Evolutionary conservation across 2,329 filamentous ascomycete genomes (phyloP).

Genomic region (Canariomyces notabilis): DNA sequence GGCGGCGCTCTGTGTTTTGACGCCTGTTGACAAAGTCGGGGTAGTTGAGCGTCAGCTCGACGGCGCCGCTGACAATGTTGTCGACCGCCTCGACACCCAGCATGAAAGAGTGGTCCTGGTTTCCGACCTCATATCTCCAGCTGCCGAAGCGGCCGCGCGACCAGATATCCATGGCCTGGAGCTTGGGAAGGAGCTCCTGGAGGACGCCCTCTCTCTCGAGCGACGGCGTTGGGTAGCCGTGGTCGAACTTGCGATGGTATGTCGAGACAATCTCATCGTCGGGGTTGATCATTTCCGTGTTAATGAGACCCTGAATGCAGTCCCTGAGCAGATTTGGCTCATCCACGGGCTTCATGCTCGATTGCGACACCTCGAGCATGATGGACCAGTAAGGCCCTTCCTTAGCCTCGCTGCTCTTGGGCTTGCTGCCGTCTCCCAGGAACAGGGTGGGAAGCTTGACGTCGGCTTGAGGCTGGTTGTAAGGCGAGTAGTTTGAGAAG

Average conservation of each 20-base stretch:
- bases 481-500: constrained; percentile 99
- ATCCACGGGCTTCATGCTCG: constrained; percentile 89
- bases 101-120: constrained; percentile 98
- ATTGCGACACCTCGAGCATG: constrained; percentile 98
- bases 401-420: constrained; percentile 65
- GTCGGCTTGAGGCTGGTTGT: constrained; percentile 85
- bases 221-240: constrained; percentile 93
- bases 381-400: constrained; percentile 98
- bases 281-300: constrained; percentile 92
- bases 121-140: constrained; percentile 94
- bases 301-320: constrained; percentile 92
- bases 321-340: constrained; percentile 78
- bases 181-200: constrained; percentile 85
- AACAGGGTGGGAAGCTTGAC: constrained; percentile 83
- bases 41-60: constrained; percentile 92
- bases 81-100: constrained; percentile 90
- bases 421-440: constrained; percentile 79
- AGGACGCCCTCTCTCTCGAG: constrained; percentile 94
- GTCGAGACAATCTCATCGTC: constrained; percentile 94
- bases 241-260: constrained; percentile 96
- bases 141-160: constrained; percentile 95
- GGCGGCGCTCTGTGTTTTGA: constrained; percentile 61
- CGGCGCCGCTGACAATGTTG: constrained; percentile 80
- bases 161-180: constrained; percentile 86
- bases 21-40: constrained; percentile 89